Evolutionary conservation across 495 filamentous ascomycete species (phyloP), one percentile per base, ranked within the genome.

Genomic region (Pseudomonodictys pantanalensis): DNA sequence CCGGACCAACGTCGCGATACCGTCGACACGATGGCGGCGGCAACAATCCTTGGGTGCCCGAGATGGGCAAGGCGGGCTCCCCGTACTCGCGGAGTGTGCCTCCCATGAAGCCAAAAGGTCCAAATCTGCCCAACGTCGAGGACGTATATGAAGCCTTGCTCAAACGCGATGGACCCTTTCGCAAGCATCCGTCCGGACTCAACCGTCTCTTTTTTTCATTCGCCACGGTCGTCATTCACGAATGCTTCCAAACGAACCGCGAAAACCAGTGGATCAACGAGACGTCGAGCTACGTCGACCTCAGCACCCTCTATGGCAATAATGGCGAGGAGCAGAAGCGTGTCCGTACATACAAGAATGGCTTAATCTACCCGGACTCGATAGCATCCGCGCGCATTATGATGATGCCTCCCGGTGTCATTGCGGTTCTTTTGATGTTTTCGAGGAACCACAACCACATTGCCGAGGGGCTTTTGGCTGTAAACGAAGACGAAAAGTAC

Each of bases 61-160:
- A 79, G 30, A 72, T 82, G 41, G 79, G 79, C 42, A 73, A 72
- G 63, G 79, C 79, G 18, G 72, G 73, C 2, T 66, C 68, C 0
- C 68, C 72, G 1, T 70, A 70, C 43, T 33, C 58, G 7, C 50
- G 65, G 25, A 70, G 46, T 43, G 68, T 70, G n/a, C 65, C 68
- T 1, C 68, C 68, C 2, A 41, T 59, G 35, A 68, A 68, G 54
- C 58, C 68, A 8, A 68, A 70, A 57, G 68, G 68, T 12, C 62
- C 61, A 10, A 66, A 62, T 32, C 53, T 70, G 8, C 68, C 68
- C 12, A 64, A 68, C 38, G 44, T 53, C 3, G 65, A 70, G 47
- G 57, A 59, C 26, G 68, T 70, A 3, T 70, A 45, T 18, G 68
- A 70, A 45, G 38, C 56, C 11, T 59, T 70, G 4, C 58, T 70